Percentiles rank a stretch among this genome's conserved stretches.
Evolutionary conservation across 768 basidiomycete species (phyloP).

Genomic region (Nevesoporus exiguus): DNA sequence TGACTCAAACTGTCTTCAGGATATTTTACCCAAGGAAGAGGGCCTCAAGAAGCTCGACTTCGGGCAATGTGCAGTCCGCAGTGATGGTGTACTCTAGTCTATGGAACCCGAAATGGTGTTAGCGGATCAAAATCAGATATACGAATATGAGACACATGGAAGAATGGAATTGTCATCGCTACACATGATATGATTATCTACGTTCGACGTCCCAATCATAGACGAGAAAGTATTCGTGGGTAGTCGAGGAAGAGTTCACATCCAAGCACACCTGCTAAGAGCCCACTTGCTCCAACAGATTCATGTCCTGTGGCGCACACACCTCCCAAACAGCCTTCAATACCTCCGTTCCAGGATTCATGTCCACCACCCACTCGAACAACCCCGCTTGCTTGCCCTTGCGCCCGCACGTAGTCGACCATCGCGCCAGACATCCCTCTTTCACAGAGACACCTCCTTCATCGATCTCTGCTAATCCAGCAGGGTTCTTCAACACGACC

Average conservation of each 20-base stretch:
- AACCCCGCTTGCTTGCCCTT: constrained; percentile 21
- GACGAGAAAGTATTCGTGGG: too few species aligned
- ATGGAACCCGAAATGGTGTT: background rate
- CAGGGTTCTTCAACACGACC: constrained; percentile 27
- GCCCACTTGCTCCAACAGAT: constrained; percentile 10
- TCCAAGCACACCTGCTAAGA: background rate
- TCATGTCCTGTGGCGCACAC: too few species aligned
- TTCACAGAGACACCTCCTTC: constrained; percentile 11
- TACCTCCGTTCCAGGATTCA: constrained; percentile 23
- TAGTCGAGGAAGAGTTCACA: background rate
- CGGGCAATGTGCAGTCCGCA: constrained; percentile 65
- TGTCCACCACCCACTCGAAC: constrained; percentile 31
- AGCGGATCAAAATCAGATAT: background rate
- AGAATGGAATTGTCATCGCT: background rate
- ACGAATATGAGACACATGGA: background rate
- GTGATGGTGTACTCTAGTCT: constrained; percentile 41
- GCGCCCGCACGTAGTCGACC: constrained; percentile 18
- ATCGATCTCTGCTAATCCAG: constrained; percentile 20
- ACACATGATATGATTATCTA: background rate
- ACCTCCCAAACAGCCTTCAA: too few species aligned
- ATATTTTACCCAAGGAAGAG: constrained; percentile 63
- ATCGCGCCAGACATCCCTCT: constrained; percentile 14
- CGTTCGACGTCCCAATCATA: background rate
- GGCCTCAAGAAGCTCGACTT: constrained; percentile 57
- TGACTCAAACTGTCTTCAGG: constrained; percentile 36